These are phyloP conservation scores for Verticillium nonalfalfae DNA, from an alignment of 2,329 filamentous ascomycete genomes.

Conservation along the genomic window DNA sequence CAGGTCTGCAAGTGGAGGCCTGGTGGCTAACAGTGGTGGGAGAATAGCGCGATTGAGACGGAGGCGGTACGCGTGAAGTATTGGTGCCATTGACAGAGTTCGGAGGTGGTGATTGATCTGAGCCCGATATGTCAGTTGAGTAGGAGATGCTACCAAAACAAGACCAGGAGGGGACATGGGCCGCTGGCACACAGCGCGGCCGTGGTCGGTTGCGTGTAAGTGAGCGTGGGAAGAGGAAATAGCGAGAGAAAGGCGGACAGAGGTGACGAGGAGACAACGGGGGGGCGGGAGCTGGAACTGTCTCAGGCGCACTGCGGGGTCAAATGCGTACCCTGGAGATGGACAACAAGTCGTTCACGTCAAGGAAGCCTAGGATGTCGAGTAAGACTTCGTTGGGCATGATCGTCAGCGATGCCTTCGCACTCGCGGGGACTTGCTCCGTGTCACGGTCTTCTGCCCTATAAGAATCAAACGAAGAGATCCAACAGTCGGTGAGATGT, in stretches of 20 bases:
- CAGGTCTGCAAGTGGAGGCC: conserved; percentile 56
- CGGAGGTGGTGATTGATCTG: conserved; percentile 59
- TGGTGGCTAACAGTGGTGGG: conserved; percentile 47
- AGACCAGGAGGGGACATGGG: not conserved
- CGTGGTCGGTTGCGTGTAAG: too few species aligned
- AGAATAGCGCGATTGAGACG: conserved; percentile 49
- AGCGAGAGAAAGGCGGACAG: too few species aligned
- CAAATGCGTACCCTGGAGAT: conserved; percentile 45
- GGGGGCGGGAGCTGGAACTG: too few species aligned
- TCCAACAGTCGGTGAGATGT: not conserved
- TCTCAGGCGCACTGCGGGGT: not conserved
- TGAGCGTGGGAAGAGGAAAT: not conserved
- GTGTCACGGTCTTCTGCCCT: not conserved
- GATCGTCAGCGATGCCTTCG: conserved; percentile 9
- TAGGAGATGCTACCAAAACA: not conserved
- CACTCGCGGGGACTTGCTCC: not conserved
- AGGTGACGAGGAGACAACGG: too few species aligned
- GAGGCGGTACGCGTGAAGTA: conserved; percentile 58
- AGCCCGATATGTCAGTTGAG: conserved; percentile 1
- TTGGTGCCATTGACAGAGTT: conserved; percentile 54
- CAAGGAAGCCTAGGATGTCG: conserved; percentile 48
- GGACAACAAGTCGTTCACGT: conserved; percentile 49
- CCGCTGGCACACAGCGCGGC: not conserved
- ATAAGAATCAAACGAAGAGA: not conserved
- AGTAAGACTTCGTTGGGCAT: conserved; percentile 53